Conservation (phyloP, 2,329 filamentous ascomycete genomes). For the Botrytis pseudocinerea region DNA sequence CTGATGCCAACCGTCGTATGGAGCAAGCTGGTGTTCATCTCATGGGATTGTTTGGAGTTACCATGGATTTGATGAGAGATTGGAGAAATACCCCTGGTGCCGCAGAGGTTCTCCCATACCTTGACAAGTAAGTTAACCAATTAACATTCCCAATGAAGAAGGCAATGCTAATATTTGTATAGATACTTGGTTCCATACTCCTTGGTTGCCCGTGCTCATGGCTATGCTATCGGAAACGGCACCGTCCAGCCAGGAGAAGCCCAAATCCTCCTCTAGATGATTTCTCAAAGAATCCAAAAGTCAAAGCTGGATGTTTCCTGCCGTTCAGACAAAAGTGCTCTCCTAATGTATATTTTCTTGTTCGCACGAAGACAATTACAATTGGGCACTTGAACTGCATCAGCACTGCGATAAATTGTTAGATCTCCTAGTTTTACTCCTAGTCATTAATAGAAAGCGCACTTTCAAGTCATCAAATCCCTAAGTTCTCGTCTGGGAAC, state of each 20-base stretch:
- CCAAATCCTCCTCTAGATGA: neutral
- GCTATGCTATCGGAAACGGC: slow-evolving; percentile 60
- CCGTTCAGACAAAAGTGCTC: neutral
- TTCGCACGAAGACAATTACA: neutral
- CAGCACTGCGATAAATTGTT: neutral
- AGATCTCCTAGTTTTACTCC: neutral
- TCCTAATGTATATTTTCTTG: neutral
- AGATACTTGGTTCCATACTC: slow-evolving; percentile 65
- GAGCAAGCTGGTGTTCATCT: slow-evolving; percentile 62
- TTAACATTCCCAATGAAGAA: neutral
- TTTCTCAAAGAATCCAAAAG: neutral
- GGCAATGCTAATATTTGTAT: slow-evolving; percentile 22
- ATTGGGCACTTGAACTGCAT: neutral
- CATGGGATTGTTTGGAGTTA: slow-evolving; percentile 38
- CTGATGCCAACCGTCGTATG: slow-evolving; percentile 68
- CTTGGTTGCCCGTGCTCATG: slow-evolving; percentile 61
- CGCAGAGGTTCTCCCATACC: slow-evolving; percentile 59
- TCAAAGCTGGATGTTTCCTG: neutral
- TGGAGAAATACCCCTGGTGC: slow-evolving; percentile 48
- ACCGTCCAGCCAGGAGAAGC: slow-evolving; percentile 58
- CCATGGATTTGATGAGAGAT: slow-evolving; percentile 39
- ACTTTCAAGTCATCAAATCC: slow-evolving; percentile 16
- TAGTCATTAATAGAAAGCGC: neutral
- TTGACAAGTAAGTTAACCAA: slow-evolving; percentile 50
- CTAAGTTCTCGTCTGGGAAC: slow-evolving; percentile 22